Conservation (phyloP, 106 monocot genomes). For the Hemerocallis citrina region DNA sequence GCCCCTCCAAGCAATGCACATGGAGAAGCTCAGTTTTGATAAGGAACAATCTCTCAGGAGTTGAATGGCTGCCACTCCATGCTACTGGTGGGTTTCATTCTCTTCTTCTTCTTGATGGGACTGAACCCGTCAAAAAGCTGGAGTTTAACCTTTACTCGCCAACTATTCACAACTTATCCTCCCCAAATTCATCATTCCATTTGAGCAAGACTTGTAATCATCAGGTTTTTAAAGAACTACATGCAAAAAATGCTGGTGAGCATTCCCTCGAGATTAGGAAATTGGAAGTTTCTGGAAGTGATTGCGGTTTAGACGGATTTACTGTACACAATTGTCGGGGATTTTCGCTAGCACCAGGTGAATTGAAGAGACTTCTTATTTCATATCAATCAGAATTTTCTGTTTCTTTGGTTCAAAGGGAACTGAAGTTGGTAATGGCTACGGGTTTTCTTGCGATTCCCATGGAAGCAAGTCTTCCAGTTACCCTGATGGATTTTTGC, state of each 20-base stretch:
- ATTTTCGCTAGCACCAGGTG: constrained; percentile 59
- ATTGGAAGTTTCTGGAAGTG: constrained; percentile 51
- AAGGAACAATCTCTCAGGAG: constrained; percentile 78
- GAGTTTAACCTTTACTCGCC: constrained; percentile 35
- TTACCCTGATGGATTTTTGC: constrained; percentile 38
- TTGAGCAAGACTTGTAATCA: constrained; percentile 26
- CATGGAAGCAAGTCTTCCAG: constrained; percentile 50
- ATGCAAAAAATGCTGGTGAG: constrained; percentile 65
- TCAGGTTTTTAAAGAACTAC: constrained; percentile 48
- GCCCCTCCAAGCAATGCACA: constrained; percentile 50
- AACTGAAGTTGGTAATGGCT: constrained; percentile 51
- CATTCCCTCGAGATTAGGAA: constrained; percentile 53
- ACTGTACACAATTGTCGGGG: constrained; percentile 43
- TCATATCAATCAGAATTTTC: constrained; percentile 59
- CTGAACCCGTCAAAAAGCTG: constrained; percentile 49
- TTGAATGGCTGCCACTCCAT: constrained; percentile 66
- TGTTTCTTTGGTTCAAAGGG: constrained; percentile 34
- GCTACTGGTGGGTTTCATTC: constrained; percentile 58
- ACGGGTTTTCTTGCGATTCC: constrained; percentile 61
- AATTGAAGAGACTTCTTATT: constrained; percentile 38
- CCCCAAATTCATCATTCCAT: constrained; percentile 8
- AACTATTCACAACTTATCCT: constrained; percentile 28
- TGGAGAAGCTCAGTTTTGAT: constrained; percentile 81
- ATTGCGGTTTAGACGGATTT: constrained; percentile 56
- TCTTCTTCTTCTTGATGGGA: constrained; percentile 48